phyloP scores from a whole-genome alignment of 169 alveolate species.

The Toxoplasma gondii region DNA sequence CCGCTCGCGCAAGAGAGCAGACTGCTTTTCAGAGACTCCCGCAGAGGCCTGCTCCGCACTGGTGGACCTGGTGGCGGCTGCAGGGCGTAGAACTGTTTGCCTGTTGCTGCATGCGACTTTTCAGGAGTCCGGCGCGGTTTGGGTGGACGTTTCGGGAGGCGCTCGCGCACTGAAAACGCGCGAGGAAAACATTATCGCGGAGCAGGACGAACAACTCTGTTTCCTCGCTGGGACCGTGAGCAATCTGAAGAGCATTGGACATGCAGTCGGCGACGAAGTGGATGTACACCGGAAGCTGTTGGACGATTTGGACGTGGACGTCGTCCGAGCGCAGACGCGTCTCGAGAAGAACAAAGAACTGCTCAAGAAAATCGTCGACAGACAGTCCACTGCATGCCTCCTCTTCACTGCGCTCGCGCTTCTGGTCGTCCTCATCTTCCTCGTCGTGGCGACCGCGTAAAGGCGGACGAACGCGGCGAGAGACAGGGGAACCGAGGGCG shows the following conservation, averaged over 20 bases:
- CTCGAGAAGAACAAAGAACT: not conserved
- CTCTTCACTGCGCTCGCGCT: conserved; percentile 9
- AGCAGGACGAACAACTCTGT: not conserved
- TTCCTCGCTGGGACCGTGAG: conserved; percentile 24
- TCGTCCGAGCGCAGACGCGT: not conserved
- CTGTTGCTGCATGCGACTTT: not conserved
- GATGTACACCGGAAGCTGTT: conserved; percentile 9
- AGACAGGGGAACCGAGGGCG: too few relatives aligned
- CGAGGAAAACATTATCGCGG: not conserved
- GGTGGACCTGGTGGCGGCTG: too few relatives aligned
- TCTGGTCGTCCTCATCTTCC: conserved; percentile 12
- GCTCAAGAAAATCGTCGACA: not conserved
- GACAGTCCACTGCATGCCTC: conserved; percentile 4
- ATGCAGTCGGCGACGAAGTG: conserved; percentile 6
- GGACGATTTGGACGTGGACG: conserved; percentile 17
- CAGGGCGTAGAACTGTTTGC: too few relatives aligned
- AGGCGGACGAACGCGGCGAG: too few relatives aligned
- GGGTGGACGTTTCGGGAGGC: not conserved
- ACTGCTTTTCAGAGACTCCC: too few relatives aligned
- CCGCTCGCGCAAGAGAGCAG: too few relatives aligned
- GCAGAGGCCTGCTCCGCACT: too few relatives aligned
- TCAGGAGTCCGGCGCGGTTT: not conserved
- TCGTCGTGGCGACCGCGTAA: not conserved
- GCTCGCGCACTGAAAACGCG: not conserved
- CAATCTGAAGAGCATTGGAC: conserved; percentile 3